Evolutionary conservation across 768 basidiomycete species (phyloP), one percentile per base, ranked within the genome.

Genomic region (Panus rudis): DNA sequence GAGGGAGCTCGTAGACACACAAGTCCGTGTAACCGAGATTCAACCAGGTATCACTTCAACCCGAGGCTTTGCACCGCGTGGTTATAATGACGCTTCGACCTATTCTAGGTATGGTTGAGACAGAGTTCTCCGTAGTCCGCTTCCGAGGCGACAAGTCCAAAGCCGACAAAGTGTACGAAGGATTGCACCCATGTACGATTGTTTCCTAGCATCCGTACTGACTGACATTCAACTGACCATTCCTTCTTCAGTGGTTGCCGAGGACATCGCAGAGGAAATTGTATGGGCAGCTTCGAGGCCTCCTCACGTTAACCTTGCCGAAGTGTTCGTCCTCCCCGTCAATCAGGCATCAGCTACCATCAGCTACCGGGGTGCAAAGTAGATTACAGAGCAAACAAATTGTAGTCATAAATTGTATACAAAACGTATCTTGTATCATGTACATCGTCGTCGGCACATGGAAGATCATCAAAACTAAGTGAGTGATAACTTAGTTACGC

Each of bases 191-290:
- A 48, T 61, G 92, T 93, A 58, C 61, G 87, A 67, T n/a, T 6
- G 13, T 22, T 27, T 12, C 20, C 14, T 34, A 21, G 47, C 31
- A 35, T 25, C 16, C 22, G n/a, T 8, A 30, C 11, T 33, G 13
- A 30, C n/a, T 14, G 24, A 22, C 39, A 22, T 14, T n/a, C n/a
- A n/a, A n/a, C 46, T 26, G 19, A 46, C 22, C 21, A 10, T 20
- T 14, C 21, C 27, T 28, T 37, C 5, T 27, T 27, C 55, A 92
- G 88, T 94, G 62, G 73, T 76, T 5, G 80, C 83, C 6, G 73
- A 83, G 47, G 92, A 97, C 57, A 84, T 97, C 35, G 96, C 96
- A 1, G 96, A 99, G 61, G 92, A 98, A 64, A 93, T 99, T 56
- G 92, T 94, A 16, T 99, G 94, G 94, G 82, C 82, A 12, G 94